phyloP scores from a whole-genome alignment of 1,139 yeast species.

The Candida gigantensis region DNA sequence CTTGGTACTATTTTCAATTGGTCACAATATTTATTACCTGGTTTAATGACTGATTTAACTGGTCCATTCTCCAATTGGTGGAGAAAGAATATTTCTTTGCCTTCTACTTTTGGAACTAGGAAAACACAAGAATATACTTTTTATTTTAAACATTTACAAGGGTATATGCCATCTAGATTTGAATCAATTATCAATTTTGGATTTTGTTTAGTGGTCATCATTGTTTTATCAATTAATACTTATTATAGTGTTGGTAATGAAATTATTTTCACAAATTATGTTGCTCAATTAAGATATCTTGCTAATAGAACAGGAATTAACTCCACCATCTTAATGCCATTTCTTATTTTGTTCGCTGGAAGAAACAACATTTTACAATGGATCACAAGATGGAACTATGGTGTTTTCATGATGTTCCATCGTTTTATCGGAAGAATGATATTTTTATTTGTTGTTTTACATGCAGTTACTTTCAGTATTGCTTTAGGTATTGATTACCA shows the following conservation, averaged over 20 bases:
- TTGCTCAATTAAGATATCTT: constrained; percentile 30
- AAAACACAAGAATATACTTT: constrained; percentile 17
- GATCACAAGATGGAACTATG: constrained; percentile 54
- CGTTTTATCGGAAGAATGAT: constrained; percentile 51
- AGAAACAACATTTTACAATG: constrained; percentile 52
- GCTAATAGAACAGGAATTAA: constrained; percentile 56
- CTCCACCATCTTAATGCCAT: constrained; percentile 47
- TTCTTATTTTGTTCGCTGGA: constrained; percentile 52
- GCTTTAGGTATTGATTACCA: constrained; percentile 17
- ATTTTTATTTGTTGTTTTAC: constrained; percentile 34
- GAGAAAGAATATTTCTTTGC: constrained; percentile 40
- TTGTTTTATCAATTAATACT: constrained; percentile 33
- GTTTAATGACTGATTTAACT: constrained; percentile 19
- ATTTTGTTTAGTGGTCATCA: constrained; percentile 45
- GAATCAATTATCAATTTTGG: constrained; percentile 24
- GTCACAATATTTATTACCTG: constrained; percentile 29
- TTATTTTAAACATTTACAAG: constrained; percentile 21
- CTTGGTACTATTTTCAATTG: constrained; percentile 44
- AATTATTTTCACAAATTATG: constrained; percentile 15
- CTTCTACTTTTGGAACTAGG: constrained; percentile 35
- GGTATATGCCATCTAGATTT: constrained; percentile 26
- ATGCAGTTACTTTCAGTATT: constrained; percentile 33
- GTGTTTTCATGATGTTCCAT: constrained; percentile 53
- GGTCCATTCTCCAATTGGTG: constrained; percentile 31
- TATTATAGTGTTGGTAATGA: constrained; percentile 21